Base-by-base conservation (phyloP, 306 rosid genomes). In the Begonia loranthoides region DNA sequence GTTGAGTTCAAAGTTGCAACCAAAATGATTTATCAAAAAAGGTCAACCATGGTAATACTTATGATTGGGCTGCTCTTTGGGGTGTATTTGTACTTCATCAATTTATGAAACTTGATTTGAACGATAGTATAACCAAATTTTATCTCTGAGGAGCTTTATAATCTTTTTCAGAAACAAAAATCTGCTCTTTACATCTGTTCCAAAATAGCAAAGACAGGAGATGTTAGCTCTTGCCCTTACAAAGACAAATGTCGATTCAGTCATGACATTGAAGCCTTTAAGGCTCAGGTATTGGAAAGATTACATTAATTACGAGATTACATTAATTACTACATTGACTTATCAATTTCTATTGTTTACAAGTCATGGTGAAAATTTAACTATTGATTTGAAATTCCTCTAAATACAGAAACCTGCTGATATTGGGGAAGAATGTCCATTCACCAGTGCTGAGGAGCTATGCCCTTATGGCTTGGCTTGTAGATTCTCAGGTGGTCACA, bases 401-500 rank as follows among this genome's bases (percentile, higher is more conserved):
- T 4, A 28, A 64, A 5, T 61, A 70, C 81, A 90, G 95, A 90
- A 80, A 74, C 80, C 79, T 0, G 78, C 61, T 64, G 95, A 90
- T 66, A 59, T 90, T 13, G 92, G 78, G 55, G 95, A 95, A 15
- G 77, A 85, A 9, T 90, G 97, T 49, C 97, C 95, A 33, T 85
- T 90, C 65, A 28, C 65, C 17, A 62, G 54, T 51, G 63, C 58
- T 12, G 56, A 77, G 36, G 87, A 68, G 13, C 52, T 65, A 14
- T 90, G 97, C 55, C 95, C 94, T 34, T 90, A 73, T 64, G 94
- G 95, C 0, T 55, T 85, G 63, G 72, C 83, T 0, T 90, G 97
- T 70, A 77, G 97, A 68, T 90, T 85, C 66, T 80, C 55, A n/a
- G 57, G 78, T 43, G 76, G 90, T 0, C 95, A 85, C 50, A 61